phyloP scores from a whole-genome alignment of 768 basidiomycete species.

The Mrakia hoshinonis region DNA sequence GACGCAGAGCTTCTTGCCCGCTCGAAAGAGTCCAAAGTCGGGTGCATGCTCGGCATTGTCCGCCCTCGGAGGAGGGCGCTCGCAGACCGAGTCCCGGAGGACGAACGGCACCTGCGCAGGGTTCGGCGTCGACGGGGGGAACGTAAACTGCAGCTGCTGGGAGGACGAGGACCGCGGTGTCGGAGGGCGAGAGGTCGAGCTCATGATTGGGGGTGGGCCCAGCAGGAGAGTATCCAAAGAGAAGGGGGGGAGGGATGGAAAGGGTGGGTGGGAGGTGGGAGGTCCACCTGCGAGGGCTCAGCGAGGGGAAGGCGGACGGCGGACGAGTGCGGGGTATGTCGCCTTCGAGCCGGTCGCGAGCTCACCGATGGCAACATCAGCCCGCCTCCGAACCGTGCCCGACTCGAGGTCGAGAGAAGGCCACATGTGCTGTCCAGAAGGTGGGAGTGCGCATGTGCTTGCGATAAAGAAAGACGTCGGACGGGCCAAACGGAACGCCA shows the following conservation, averaged over 20 bases:
- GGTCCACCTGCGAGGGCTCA: too few species aligned
- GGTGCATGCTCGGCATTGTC: constrained; percentile 12
- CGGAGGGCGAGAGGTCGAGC: background rate
- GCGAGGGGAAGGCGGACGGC: too few species aligned
- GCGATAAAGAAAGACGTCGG: too few species aligned
- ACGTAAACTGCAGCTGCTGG: background rate
- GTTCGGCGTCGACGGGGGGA: background rate
- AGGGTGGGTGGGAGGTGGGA: background rate
- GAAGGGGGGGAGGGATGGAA: background rate
- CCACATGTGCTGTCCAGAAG: too few species aligned
- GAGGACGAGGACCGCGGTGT: background rate
- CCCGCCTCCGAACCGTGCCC: too few species aligned
- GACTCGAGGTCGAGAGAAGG: too few species aligned
- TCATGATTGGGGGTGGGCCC: too few species aligned
- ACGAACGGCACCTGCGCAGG: constrained; percentile 1
- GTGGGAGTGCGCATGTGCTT: too few species aligned
- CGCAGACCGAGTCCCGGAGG: constrained; percentile 27
- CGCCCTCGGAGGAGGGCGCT: constrained; percentile 26
- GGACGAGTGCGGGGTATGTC: too few species aligned
- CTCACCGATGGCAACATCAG: too few species aligned
- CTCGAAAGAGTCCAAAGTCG: constrained; percentile 25
- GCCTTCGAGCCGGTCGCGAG: too few species aligned
- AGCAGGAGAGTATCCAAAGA: background rate
- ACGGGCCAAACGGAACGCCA: too few species aligned
- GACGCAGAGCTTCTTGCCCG: constrained; percentile 28